Evolutionary conservation across 2,329 filamentous ascomycete genomes (phyloP), one percentile per base, ranked within the genome.

Genomic region (Aspergillus ruber): DNA sequence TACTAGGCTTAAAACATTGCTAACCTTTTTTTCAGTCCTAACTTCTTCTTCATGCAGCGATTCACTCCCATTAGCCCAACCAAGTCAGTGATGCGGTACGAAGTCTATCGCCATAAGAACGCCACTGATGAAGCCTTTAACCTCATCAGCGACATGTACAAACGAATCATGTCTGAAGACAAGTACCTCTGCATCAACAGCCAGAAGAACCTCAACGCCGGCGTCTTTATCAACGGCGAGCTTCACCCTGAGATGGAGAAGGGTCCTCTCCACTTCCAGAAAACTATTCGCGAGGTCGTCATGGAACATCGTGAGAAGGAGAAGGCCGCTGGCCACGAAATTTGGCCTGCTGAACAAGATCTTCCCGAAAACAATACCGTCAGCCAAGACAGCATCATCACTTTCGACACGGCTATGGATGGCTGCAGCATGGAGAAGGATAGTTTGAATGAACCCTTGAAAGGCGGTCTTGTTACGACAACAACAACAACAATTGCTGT

Each of bases 31-130:
- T 46, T 45, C 50, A 78, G 75, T 6, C 72, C 76, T 21, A 69
- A 82, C 64, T 83, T 82, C 67, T 77, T 83, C 68, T 79, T 81
- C 68, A 77, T 82, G 46, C 79, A 82, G 59, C 70, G 79, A 48
- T 82, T 83, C 61, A 70, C 82, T 12, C 81, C 81, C 12, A 72
- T 67, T 44, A 68, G 71, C 2, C 71, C 80, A 1, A 71, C 65
- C 41, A 73, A 66, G 35, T 76, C 75, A 2, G 67, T 69, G 32
- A 82, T 84, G 75, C 71, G 72, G 50, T 83, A 84, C 62, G 78
- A 84, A 59, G 78, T 84, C 43, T 84, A 74, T 70, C 73, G 78
- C 50, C 77, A 83, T 71, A 80, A 78, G 62, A 65, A 77, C 59
- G 74, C 79, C 2, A 72, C 69, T 21, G 75, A 82, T 17, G 77